phyloP scores from a whole-genome alignment of 2,329 filamentous ascomycete genomes.

The Pyrenophora tritici-repentis region DNA sequence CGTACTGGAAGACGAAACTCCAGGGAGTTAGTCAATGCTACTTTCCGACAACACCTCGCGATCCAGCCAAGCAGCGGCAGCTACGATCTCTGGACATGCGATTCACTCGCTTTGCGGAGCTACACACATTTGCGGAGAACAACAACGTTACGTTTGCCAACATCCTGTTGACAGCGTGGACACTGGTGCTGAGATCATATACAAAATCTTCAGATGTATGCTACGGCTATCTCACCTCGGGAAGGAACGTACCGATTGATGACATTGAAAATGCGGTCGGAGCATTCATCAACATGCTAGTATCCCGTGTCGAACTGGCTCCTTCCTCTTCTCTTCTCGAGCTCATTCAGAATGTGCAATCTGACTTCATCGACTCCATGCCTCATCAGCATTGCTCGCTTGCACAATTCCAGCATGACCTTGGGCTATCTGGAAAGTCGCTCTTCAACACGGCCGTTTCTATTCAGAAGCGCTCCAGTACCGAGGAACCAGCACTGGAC shows the following conservation, averaged over 20 bases:
- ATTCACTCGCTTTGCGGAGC: slow-evolving; percentile 36
- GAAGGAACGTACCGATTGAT: slow-evolving; percentile 52
- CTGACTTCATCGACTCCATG: slow-evolving; percentile 38
- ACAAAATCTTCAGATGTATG: slow-evolving; percentile 40
- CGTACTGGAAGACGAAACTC: slow-evolving; percentile 42
- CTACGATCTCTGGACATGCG: slow-evolving; percentile 37
- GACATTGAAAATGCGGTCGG: slow-evolving; percentile 55
- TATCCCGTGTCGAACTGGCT: slow-evolving; percentile 29
- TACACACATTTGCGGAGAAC: slow-evolving; percentile 34
- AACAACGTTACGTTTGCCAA: slow-evolving; percentile 40
- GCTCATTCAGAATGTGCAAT: slow-evolving; percentile 35
- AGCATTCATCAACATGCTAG: slow-evolving; percentile 51
- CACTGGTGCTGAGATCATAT: slow-evolving; percentile 38
- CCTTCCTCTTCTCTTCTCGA: slow-evolving; percentile 22
- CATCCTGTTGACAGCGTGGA: slow-evolving; percentile 41
- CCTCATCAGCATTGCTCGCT: slow-evolving; percentile 43
- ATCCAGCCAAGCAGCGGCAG: slow-evolving; percentile 30
- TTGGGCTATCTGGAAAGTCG: slow-evolving; percentile 43
- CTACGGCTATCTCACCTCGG: slow-evolving; percentile 46
- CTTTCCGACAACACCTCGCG: slow-evolving; percentile 34
- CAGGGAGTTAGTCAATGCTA: slow-evolving; percentile 39
- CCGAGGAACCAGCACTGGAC: slow-evolving; percentile 1
- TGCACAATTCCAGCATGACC: slow-evolving; percentile 55
- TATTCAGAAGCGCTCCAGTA: slow-evolving; percentile 32
- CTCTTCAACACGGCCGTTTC: slow-evolving; percentile 57